These are phyloP conservation scores for Kwoniella bestiolae DNA, from an alignment of 768 basidiomycete genomes.

Conservation along the genomic window DNA sequence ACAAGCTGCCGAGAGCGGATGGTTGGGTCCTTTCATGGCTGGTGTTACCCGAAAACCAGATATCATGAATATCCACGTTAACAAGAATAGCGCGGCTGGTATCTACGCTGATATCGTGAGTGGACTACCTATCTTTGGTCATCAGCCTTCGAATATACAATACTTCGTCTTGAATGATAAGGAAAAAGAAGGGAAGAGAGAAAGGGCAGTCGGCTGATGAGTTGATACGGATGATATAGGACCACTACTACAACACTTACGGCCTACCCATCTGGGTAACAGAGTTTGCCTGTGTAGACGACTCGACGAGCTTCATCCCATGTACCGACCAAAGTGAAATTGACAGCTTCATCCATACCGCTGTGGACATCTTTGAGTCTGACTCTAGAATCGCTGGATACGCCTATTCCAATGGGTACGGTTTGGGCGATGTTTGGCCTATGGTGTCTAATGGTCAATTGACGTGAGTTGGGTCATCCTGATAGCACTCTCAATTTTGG, in stretches of 20 bases:
- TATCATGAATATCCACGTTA: slow-evolving; percentile 46
- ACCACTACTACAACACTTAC: slow-evolving; percentile 47
- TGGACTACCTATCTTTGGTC: no score
- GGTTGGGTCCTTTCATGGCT: slow-evolving; percentile 44
- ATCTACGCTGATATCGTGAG: slow-evolving; percentile 42
- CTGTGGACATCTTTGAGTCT: slow-evolving; percentile 50
- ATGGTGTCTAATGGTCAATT: slow-evolving; percentile 35
- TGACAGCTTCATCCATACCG: slow-evolving; percentile 46
- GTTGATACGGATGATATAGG: no score
- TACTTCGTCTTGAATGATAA: no score
- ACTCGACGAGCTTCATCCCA: slow-evolving; percentile 40
- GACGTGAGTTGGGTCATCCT: slow-evolving; percentile 23
- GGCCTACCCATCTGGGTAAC: slow-evolving; percentile 38
- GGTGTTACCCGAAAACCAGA: slow-evolving; percentile 30
- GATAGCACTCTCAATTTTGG: no score
- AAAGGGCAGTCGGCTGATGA: no score
- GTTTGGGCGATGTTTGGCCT: slow-evolving; percentile 49
- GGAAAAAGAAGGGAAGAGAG: no score
- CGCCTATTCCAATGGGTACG: slow-evolving; percentile 47
- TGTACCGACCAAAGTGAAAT: slow-evolving; percentile 53
- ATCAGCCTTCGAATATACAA: no score
- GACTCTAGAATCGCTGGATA: slow-evolving; percentile 49
- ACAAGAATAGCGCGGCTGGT: slow-evolving; percentile 46
- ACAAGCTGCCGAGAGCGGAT: slow-evolving; percentile 48
- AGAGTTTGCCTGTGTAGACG: slow-evolving; percentile 50